phyloP scores from a whole-genome alignment of 768 basidiomycete genomes.

The Termitomyces sp. region DNA sequence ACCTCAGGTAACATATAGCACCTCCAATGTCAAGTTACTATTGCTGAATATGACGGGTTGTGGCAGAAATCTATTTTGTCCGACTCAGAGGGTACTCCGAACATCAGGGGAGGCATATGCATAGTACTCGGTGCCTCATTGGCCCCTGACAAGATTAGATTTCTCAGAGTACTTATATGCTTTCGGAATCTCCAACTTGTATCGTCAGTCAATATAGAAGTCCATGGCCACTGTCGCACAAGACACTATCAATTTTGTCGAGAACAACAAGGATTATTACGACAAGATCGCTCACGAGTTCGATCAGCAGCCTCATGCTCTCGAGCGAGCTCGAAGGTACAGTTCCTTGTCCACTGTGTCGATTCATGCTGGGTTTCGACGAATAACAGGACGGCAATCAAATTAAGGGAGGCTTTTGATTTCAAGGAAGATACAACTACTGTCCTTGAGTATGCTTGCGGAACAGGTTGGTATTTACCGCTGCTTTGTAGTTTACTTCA shows the following conservation, averaged over 20 bases:
- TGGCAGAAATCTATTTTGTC: no score
- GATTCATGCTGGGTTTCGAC: not conserved
- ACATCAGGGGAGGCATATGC: no score
- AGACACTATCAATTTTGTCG: not conserved
- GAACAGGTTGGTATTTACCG: constrained; percentile 38
- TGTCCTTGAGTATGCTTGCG: constrained; percentile 75
- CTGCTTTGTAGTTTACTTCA: not conserved
- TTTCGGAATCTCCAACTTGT: not conserved
- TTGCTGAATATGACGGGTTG: no score
- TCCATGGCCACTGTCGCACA: not conserved
- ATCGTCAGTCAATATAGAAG: not conserved
- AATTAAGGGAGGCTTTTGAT: constrained; percentile 34
- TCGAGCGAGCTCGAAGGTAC: constrained; percentile 12
- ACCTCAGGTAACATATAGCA: no score
- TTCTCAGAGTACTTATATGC: not conserved
- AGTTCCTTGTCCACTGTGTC: constrained; percentile 2
- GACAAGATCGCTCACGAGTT: constrained; percentile 12
- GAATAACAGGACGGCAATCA: constrained; percentile 28
- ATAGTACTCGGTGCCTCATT: no score
- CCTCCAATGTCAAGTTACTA: no score
- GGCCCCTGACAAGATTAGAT: not conserved
- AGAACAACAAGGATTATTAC: constrained; percentile 16
- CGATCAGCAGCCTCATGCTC: constrained; percentile 12
- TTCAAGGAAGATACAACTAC: constrained; percentile 55
- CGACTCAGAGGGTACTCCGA: no score